Percentiles rank a stretch among this genome's conserved stretches.
Evolutionary conservation across 768 basidiomycete species (phyloP).

Genomic region (Tulasnella sp.): DNA sequence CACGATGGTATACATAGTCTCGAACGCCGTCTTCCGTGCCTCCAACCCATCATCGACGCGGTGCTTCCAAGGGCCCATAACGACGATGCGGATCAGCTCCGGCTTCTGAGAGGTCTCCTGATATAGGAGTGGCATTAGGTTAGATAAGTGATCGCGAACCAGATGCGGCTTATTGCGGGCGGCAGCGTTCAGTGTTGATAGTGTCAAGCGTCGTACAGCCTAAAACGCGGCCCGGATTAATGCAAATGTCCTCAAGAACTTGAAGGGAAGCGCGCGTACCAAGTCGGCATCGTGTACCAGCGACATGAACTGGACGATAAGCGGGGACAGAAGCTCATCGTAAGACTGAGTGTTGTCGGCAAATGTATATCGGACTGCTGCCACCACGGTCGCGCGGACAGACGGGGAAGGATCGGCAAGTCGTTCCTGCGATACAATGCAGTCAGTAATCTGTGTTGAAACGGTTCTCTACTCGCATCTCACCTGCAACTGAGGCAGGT

Average conservation of each 20-base stretch:
- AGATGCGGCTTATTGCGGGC: conserved; percentile 91
- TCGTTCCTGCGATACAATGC: conserved; percentile 37
- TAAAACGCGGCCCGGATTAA: conserved; percentile 27
- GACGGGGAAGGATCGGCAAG: conserved; percentile 58
- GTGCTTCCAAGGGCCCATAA: conserved; percentile 97
- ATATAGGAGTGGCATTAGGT: conserved; percentile 74
- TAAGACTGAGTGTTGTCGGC: conserved; percentile 77
- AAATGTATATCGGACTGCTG: conserved; percentile 85
- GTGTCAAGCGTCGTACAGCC: conserved; percentile 82
- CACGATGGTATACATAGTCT: conserved; percentile 92
- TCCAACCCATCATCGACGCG: conserved; percentile 96
- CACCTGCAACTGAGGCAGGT: conserved; percentile 87
- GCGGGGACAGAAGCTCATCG: conserved; percentile 79
- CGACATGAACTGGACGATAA: conserved; percentile 84
- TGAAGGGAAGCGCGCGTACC: conserved; percentile 35
- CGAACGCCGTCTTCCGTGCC: conserved; percentile 92
- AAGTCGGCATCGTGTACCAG: conserved; percentile 83
- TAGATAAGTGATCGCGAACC: conserved; percentile 68
- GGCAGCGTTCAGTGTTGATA: conserved; percentile 88
- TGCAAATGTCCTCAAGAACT: neutral
- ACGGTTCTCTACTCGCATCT: conserved; percentile 21
- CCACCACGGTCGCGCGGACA: conserved; percentile 78
- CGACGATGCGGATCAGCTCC: conserved; percentile 75
- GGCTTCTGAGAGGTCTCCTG: conserved; percentile 72
- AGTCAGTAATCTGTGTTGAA: neutral